Conservation (phyloP, 352 stramenopile species). For the Phytopythium oedochilum region DNA sequence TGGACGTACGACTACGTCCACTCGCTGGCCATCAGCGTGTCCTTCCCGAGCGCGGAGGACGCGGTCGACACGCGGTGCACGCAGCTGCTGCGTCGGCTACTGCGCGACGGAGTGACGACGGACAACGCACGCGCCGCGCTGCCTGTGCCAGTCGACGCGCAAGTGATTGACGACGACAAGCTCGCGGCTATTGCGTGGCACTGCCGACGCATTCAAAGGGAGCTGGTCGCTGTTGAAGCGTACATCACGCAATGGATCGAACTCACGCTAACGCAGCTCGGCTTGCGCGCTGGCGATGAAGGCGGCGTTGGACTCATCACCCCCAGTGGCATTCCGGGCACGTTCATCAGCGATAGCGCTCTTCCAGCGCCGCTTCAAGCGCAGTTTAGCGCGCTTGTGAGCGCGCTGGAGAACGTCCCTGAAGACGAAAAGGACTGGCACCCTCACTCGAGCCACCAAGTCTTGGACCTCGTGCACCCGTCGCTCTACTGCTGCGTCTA, state of each 20-base stretch:
- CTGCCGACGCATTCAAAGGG: slow-evolving; percentile 10
- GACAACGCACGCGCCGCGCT: slow-evolving; percentile 9
- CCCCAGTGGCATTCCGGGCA: slow-evolving; percentile 21
- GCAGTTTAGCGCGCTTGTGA: slow-evolving; percentile 15
- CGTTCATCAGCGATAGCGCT: slow-evolving; percentile 28
- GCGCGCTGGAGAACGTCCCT: slow-evolving; percentile 24
- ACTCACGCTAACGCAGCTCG: slow-evolving; percentile 1
- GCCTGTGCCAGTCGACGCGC: slow-evolving; percentile 2
- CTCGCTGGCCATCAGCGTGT: background rate
- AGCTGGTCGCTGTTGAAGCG: slow-evolving; percentile 7
- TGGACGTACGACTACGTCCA: slow-evolving; percentile 7
- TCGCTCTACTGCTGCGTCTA: slow-evolving; percentile 58
- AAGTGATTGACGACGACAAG: slow-evolving; percentile 6
- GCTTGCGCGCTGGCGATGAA: background rate
- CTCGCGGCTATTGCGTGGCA: slow-evolving; percentile 12
- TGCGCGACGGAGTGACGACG: slow-evolving; percentile 5
- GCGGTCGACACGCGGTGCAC: slow-evolving; percentile 6
- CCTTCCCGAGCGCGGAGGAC: background rate
- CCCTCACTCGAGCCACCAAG: slow-evolving; percentile 34
- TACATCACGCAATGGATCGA: slow-evolving; percentile 12
- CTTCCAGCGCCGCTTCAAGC: slow-evolving; percentile 16
- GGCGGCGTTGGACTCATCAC: slow-evolving; percentile 13
- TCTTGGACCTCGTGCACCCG: slow-evolving; percentile 55
- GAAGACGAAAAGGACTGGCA: slow-evolving; percentile 53
- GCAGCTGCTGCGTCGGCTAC: slow-evolving; percentile 9